These are phyloP conservation scores for Pichia heedii DNA, from an alignment of 805 yeast species.

Conservation along the genomic window DNA sequence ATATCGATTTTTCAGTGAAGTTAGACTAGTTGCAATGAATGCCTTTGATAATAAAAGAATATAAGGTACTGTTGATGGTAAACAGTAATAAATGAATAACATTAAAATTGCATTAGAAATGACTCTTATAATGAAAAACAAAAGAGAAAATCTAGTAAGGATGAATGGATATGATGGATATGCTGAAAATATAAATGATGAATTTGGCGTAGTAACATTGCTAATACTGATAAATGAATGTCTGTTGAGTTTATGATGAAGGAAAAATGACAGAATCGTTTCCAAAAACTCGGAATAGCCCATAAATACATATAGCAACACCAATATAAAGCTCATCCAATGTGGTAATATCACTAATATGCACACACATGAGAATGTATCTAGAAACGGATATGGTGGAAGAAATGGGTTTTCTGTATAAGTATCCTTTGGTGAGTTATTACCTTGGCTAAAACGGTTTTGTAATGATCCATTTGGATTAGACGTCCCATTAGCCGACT, in stretches of 20 bases:
- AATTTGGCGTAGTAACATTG: background rate
- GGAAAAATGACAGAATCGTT: constrained; percentile 20
- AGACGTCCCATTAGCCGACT: too few species aligned
- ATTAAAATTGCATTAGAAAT: constrained; percentile 16
- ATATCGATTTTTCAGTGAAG: constrained; percentile 23
- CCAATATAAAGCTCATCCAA: constrained; percentile 18
- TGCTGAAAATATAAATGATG: background rate
- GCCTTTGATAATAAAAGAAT: constrained; percentile 26
- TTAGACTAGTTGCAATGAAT: constrained; percentile 26
- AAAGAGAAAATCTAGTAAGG: constrained; percentile 2
- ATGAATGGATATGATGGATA: background rate
- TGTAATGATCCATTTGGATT: too few species aligned
- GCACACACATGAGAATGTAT: constrained; percentile 23
- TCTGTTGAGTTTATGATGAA: constrained; percentile 20
- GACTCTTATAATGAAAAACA: constrained; percentile 9
- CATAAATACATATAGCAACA: constrained; percentile 17
- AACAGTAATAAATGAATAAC: constrained; percentile 11
- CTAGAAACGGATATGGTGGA: constrained; percentile 20
- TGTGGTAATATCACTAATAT: constrained; percentile 21
- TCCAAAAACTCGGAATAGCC: constrained; percentile 22
- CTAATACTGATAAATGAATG: background rate
- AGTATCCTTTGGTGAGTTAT: too few species aligned
- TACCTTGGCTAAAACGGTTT: too few species aligned
- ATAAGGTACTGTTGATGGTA: constrained; percentile 21
- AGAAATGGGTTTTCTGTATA: too few species aligned